Evolutionary conservation across 257 asterid species (phyloP).

Genomic region (Salvia hispanica): DNA sequence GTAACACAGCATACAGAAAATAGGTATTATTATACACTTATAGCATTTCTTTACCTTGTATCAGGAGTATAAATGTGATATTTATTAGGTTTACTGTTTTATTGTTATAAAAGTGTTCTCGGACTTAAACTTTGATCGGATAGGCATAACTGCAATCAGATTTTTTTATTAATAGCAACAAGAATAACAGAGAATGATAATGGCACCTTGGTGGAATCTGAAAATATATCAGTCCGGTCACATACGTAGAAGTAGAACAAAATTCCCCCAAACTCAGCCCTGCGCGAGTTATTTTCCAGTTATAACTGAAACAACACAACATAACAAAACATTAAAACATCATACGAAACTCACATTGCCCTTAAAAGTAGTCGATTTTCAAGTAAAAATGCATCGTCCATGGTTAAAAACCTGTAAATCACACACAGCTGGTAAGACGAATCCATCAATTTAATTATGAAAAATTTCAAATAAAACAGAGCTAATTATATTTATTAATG

Average conservation of each 20-base stretch:
- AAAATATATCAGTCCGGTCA: constrained; percentile 82
- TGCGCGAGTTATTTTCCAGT: constrained; percentile 36
- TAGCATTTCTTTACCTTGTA: background rate
- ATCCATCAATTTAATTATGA: constrained; percentile 10
- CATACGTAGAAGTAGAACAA: constrained; percentile 79
- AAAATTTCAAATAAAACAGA: constrained; percentile 20
- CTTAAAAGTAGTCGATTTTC: constrained; percentile 53
- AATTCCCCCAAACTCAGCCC: constrained; percentile 94
- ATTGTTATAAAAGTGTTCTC: constrained; percentile 2
- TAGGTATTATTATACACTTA: background rate
- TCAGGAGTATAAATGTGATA: constrained; percentile 10
- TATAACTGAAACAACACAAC: constrained; percentile 23
- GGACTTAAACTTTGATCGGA: constrained; percentile 12
- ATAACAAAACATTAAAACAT: background rate
- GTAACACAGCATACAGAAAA: constrained; percentile 14
- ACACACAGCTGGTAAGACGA: constrained; percentile 27
- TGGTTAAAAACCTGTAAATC: constrained; percentile 46
- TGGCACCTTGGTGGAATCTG: constrained; percentile 84
- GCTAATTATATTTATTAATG: constrained; percentile 62
- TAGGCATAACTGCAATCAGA: background rate
- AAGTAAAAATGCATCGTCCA: constrained; percentile 57
- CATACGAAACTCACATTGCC: constrained; percentile 51
- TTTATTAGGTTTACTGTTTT: background rate
- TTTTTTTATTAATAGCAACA: background rate
- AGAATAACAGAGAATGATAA: constrained; percentile 25